Percentiles rank a stretch among this genome's conserved stretches.
Conservation (phyloP, 2,329 filamentous ascomycete species). For the Aspergillus latus region DNA sequence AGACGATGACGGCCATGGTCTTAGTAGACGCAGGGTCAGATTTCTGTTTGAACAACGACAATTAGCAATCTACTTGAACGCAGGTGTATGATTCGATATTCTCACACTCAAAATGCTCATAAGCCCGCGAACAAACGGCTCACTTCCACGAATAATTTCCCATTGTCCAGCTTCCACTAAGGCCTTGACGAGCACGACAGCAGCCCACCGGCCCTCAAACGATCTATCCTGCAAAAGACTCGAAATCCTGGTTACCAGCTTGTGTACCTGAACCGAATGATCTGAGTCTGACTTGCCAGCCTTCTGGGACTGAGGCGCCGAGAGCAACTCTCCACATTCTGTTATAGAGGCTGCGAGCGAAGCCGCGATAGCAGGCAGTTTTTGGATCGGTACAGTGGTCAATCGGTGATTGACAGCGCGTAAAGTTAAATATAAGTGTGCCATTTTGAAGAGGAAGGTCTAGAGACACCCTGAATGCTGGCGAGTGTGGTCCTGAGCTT, state of each 20-base stretch:
- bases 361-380: constrained; percentile 72
- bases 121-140: constrained; percentile 75
- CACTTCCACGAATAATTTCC: constrained; percentile 72
- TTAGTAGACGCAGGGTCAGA: constrained; percentile 73
- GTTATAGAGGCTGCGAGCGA: constrained; percentile 61
- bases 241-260: constrained; percentile 74
- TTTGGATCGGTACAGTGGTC: constrained; percentile 67
- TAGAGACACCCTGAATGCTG: not conserved
- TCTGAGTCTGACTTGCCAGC: constrained; percentile 65
- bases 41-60: constrained; percentile 55
- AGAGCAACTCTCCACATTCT: constrained; percentile 61
- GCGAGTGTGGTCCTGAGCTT: not conserved
- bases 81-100: not conserved
- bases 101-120: constrained; percentile 70
- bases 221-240: constrained; percentile 76
- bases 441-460: constrained; percentile 23
- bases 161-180: constrained; percentile 79
- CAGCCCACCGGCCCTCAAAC: constrained; percentile 72
- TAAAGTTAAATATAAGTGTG: constrained; percentile 39
- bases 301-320: constrained; percentile 58
- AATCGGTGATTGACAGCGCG: constrained; percentile 54
- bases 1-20: constrained; percentile 70
- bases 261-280: constrained; percentile 70
- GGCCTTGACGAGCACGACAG: constrained; percentile 75
- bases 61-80: constrained; percentile 16